Base-by-base conservation (phyloP, 1,284 basidiomycete species). In the Meira miltonrushii region DNA sequence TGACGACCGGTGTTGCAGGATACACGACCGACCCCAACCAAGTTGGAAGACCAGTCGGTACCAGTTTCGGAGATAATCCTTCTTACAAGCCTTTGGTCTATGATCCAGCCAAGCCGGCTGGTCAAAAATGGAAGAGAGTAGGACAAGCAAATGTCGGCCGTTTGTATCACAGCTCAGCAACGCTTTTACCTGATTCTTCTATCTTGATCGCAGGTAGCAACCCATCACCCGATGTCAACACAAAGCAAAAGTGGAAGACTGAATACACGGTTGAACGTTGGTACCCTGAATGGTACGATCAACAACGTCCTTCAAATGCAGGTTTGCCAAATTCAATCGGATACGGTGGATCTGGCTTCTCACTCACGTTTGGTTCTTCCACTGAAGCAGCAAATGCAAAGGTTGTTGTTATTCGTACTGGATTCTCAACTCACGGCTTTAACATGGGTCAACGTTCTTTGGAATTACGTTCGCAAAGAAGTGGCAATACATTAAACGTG, bases 61-160 rank as follows among this genome's bases (percentile, higher is more conserved):
- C 77, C 46, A 73, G 73, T 11, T 79, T 62, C 57, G 68, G 64
- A n/a, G 72, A 75, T 60, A 66, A 72, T 54, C 71, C 72, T 0
- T 63, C 60, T 13, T 65, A 57, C 23, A 56, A 64, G 56, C 66
- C 66, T 13, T 54, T 65, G 37, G 61, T 74, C 23, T 75, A 74
- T 67, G 55, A 74, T 52, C 72, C 72, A 12, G 3, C 19, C 9
- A 46, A 39, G 44, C 55, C 56, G 2, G 61, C 54, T 28, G 71
- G 72, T 53, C 58, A 59, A 51, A 62, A 69, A 13, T 71, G 66
- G 65, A 65, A 55, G 50, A 53, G 59, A 15, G 68, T 64, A 25
- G 68, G 59, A 1, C 33, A n/a, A 38, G 58, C 60, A 54, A 64
- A 61, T 51, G 64, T 71, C 40, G 66, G 61, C 12, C 67, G 72